Conservation (phyloP, 2,329 filamentous ascomycete genomes). For the Phaeomoniella chlamydospora region DNA sequence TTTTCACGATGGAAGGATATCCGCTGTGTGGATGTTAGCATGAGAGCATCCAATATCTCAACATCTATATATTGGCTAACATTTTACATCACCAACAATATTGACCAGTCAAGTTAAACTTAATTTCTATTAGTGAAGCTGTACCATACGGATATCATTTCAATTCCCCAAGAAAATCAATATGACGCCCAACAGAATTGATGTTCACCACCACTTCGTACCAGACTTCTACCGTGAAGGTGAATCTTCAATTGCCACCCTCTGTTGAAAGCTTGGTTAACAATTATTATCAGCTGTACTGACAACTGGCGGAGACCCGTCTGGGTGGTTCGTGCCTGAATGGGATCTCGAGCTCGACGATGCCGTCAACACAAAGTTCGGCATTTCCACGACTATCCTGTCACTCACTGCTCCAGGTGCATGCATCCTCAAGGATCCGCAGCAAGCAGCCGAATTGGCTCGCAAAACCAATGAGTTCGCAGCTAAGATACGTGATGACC, state of each 20-base stretch:
- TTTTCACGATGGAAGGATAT: no score
- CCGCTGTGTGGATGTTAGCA: no score
- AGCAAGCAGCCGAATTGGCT: background rate
- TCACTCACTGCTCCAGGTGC: conserved; percentile 15
- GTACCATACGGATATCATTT: no score
- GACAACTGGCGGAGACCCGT: conserved; percentile 6
- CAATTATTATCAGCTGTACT: conserved; percentile 1
- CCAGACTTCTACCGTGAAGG: conserved; percentile 3
- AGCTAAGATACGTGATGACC: conserved; percentile 16
- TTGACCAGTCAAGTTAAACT: no score
- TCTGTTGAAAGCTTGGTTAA: background rate
- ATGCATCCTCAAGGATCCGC: conserved; percentile 5
- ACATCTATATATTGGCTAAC: no score
- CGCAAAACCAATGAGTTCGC: conserved; percentile 17
- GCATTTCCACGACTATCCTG: conserved; percentile 11
- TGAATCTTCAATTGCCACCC: background rate
- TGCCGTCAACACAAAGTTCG: conserved; percentile 3
- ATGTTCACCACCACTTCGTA: conserved; percentile 6
- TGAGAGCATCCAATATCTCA: no score
- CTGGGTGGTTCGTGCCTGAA: conserved; percentile 6
- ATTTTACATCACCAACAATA: no score
- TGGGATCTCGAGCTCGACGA: conserved; percentile 5
- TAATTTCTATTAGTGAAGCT: no score
- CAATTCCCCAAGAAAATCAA: background rate
- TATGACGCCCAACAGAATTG: conserved; percentile 1